A percentile compares a stretch with the other conserved stretches of the same genome.
phyloP scores from a whole-genome alignment of 768 basidiomycete species.

The Trametes elegans region DNA sequence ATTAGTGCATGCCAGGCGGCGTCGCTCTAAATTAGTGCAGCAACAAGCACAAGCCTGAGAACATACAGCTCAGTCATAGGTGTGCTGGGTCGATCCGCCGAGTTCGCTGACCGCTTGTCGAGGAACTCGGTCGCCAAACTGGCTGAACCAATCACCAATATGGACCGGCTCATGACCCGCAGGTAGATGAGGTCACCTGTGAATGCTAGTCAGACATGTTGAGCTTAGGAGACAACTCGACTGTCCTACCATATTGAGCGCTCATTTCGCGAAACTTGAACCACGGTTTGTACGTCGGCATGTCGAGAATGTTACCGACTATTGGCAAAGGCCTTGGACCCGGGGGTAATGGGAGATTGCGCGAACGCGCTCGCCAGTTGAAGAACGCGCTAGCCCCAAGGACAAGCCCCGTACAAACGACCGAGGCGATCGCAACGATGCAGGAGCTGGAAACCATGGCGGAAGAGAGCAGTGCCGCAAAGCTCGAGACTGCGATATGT shows the following conservation, averaged over 20 bases:
- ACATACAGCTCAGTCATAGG: constrained; percentile 16
- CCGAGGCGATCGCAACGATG: no score
- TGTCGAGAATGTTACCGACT: constrained; percentile 22
- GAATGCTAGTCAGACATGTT: no score
- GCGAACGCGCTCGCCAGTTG: no score
- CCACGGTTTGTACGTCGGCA: constrained; percentile 21
- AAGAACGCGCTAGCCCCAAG: no score
- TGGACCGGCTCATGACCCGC: constrained; percentile 18
- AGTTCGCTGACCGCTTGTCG: constrained; percentile 39
- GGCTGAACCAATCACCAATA: constrained; percentile 39
- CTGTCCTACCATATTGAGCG: background rate
- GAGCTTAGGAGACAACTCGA: background rate
- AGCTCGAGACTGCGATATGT: no score
- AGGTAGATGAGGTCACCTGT: constrained; percentile 7
- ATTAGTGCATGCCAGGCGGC: constrained; percentile 37
- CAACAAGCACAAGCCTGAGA: background rate
- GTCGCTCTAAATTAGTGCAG: background rate
- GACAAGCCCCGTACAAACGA: no score
- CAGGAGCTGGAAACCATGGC: no score
- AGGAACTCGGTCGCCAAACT: constrained; percentile 39
- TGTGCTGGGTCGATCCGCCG: constrained; percentile 33
- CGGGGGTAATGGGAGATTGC: constrained; percentile 23
- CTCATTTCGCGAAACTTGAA: constrained; percentile 12
- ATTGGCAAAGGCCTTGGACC: constrained; percentile 24
- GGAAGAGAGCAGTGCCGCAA: no score